Base-by-base conservation (phyloP, 78 protist genomes). In the Pigoraptor vietnamica region DNA sequence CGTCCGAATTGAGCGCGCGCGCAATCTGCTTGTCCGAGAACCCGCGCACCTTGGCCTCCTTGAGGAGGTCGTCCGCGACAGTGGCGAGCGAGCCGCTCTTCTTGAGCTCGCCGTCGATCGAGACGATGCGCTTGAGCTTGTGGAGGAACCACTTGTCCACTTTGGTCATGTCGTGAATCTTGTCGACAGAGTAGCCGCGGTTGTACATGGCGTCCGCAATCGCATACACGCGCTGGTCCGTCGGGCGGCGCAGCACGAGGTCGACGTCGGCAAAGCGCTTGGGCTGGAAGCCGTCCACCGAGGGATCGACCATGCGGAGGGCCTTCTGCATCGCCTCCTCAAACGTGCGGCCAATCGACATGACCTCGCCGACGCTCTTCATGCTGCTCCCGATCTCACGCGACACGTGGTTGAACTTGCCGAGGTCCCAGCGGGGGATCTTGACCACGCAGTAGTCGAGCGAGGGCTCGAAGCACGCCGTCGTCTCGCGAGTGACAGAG, bases 351-450 rank as follows among this genome's bases (percentile, higher is more conserved):
- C 98, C 98, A 40, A 98, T 98, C 33, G 98, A 94, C 99, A 98
- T 98, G 92, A 98, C 98, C 88, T 98, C 99, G 81, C 99, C 99
- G 37, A 98, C 99, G 1, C 95, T 92, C 95, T 98, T 98, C 99
- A 98, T 98, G 14, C 97, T 93, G 9, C 94, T 90, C 37, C 96
- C 94, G 33, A 96, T 92, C 81, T 90, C 90, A 34, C 32, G 83
- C 10, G 81, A 37, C 25, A 97, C 98, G 79, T 96, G 94, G 23
- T 39, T 39, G 89, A 97, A 97, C 95, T 97, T 97, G 67, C 91
- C 40, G 36, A 97, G 89, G 90, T 97, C 98, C 92, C 91, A 91
- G 2, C 91, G 95, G 33, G 94, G 94, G 19, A 92, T 34, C 95
- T 98, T 98, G 93, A 96, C 97, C 29, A 97, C 99, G 89, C 92